These are phyloP conservation scores for Nothophaeocryptopus gaeumannii DNA, from an alignment of 2,329 filamentous ascomycete genomes.

Conservation along the genomic window DNA sequence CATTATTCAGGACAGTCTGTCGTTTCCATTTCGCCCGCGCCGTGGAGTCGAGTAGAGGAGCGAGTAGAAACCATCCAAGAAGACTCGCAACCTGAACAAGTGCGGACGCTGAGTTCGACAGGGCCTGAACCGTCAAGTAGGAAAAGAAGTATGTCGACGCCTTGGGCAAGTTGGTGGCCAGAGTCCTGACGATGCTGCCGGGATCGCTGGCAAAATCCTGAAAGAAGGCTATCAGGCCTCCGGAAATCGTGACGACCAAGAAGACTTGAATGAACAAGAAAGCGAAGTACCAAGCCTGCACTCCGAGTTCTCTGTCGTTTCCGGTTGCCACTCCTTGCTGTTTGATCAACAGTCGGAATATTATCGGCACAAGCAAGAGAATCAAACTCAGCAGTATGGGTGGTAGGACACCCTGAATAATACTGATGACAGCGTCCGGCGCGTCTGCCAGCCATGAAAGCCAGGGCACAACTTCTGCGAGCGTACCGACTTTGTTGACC, in stretches of 20 bases:
- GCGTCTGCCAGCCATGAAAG: slow-evolving; percentile 65
- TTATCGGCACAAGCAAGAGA: slow-evolving; percentile 74
- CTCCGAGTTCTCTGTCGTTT: slow-evolving; percentile 72
- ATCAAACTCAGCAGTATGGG: slow-evolving; percentile 72
- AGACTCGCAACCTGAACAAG: slow-evolving; percentile 80
- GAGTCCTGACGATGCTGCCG: slow-evolving; percentile 62
- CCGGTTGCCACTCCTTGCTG: slow-evolving; percentile 81
- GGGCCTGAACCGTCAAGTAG: slow-evolving; percentile 92
- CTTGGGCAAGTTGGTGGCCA: slow-evolving; percentile 78
- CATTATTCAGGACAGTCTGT: slow-evolving; percentile 71
- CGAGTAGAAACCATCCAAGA: slow-evolving; percentile 75
- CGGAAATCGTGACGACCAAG: slow-evolving; percentile 82
- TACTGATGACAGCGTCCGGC: slow-evolving; percentile 59
- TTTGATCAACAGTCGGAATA: slow-evolving; percentile 69
- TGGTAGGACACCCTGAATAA: slow-evolving; percentile 83
- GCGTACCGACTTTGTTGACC: slow-evolving; percentile 70
- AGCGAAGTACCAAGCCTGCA: slow-evolving; percentile 88
- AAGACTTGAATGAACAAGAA: slow-evolving; percentile 95
- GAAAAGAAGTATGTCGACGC: slow-evolving; percentile 97
- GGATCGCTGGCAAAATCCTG: slow-evolving; percentile 62
- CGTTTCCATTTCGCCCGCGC: slow-evolving; percentile 77
- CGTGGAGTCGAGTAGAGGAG: slow-evolving; percentile 79
- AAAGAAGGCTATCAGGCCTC: slow-evolving; percentile 66
- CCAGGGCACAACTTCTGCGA: slow-evolving; percentile 67
- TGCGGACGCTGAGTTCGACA: slow-evolving; percentile 86